These are phyloP conservation scores for Paspalum vaginatum DNA, from an alignment of 176 grass and related monocot genomes.

Conservation along the genomic window DNA sequence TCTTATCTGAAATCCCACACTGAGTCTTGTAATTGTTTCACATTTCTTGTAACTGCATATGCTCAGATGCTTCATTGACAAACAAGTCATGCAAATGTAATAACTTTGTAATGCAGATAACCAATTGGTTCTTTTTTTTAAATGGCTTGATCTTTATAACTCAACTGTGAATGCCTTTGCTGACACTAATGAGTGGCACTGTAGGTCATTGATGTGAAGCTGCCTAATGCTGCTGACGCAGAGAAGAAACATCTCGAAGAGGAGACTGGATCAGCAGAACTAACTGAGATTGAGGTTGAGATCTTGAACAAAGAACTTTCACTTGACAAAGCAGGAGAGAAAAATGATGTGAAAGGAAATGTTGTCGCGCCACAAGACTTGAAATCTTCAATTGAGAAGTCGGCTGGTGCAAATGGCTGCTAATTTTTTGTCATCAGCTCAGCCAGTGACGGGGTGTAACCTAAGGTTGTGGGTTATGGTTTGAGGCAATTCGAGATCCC, in stretches of 20 bases:
- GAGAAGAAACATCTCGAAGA: conserved; percentile 22
- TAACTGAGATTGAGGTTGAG: conserved; percentile 30
- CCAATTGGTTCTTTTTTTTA: background rate
- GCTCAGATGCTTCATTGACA: background rate
- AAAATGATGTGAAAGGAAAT: conserved; percentile 52
- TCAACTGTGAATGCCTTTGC: background rate
- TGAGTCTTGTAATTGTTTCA: background rate
- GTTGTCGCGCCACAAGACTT: conserved; percentile 35
- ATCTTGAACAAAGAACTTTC: conserved; percentile 41
- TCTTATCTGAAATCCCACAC: background rate
- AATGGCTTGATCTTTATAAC: background rate
- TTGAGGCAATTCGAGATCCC: conserved; percentile 36
- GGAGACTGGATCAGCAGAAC: conserved; percentile 38
- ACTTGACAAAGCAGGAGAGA: conserved; percentile 36
- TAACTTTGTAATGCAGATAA: background rate
- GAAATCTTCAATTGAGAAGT: conserved; percentile 50
- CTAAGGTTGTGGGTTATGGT: conserved; percentile 30
- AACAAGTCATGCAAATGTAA: background rate
- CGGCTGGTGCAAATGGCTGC: conserved; percentile 49
- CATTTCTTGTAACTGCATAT: background rate
- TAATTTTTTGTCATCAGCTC: conserved; percentile 37
- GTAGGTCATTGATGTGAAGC: conserved; percentile 40
- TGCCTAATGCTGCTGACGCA: conserved; percentile 12
- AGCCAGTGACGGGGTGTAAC: conserved; percentile 18
- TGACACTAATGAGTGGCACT: background rate